Conservation (phyloP, 352 stramenopile species). For the Pythium periplocum region DNA sequence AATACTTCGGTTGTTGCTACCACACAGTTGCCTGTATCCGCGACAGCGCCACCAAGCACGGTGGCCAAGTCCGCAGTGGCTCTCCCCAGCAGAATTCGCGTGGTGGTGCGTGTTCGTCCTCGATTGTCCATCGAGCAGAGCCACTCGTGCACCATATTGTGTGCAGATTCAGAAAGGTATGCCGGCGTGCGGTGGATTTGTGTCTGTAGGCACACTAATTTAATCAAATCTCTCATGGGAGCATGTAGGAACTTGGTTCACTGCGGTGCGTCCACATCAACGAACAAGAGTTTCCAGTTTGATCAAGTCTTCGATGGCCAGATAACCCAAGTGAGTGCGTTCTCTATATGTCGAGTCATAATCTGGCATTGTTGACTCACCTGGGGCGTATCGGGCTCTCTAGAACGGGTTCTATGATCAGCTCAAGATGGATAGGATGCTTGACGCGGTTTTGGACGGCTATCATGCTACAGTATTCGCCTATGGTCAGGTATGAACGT, state of each 20-base stretch:
- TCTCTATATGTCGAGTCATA: not conserved
- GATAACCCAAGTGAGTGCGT: slow-evolving; percentile 22
- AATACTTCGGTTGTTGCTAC: too few species aligned
- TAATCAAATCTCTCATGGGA: not conserved
- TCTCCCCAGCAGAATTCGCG: slow-evolving; percentile 31
- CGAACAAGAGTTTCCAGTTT: slow-evolving; percentile 36
- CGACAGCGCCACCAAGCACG: too few species aligned
- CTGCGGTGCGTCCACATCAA: slow-evolving; percentile 13
- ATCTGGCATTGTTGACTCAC: not conserved
- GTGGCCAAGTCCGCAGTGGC: too few species aligned
- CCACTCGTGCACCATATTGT: slow-evolving; percentile 29
- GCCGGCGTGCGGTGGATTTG: not conserved
- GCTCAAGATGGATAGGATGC: slow-evolving; percentile 29
- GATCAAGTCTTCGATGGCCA: slow-evolving; percentile 44
- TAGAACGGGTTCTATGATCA: slow-evolving; percentile 31
- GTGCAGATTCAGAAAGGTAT: slow-evolving; percentile 21
- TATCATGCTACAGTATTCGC: slow-evolving; percentile 54
- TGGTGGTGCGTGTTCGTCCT: slow-evolving; percentile 44
- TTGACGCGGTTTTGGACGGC: slow-evolving; percentile 27
- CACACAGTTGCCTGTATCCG: too few species aligned
- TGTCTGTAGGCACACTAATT: too few species aligned
- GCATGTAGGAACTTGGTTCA: slow-evolving; percentile 22
- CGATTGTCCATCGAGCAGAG: slow-evolving; percentile 30
- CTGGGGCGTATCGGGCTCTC: not conserved
- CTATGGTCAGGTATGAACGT: slow-evolving; percentile 33